phyloP scores from a whole-genome alignment of 2,329 filamentous ascomycete genomes.

The Fusarium sp. region DNA sequence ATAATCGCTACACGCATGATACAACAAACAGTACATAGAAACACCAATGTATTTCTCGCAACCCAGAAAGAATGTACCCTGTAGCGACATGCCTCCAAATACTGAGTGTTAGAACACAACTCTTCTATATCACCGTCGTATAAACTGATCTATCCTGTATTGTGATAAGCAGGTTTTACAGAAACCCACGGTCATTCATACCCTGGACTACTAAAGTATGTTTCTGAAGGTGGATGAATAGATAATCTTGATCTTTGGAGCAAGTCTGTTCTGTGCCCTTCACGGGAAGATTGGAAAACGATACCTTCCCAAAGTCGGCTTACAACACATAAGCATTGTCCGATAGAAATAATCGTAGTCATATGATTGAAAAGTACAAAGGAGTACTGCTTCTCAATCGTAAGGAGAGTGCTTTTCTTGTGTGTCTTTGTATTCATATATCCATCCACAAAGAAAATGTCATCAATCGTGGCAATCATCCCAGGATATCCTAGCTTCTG shows the following conservation, averaged over 20 bases:
- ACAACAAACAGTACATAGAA: not conserved
- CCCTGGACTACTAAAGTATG: not conserved
- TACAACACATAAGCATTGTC: not conserved
- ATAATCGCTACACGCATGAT: not conserved
- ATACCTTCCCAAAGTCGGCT: not conserved
- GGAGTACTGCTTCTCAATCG: not conserved
- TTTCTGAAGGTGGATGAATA: not conserved
- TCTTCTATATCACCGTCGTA: not conserved
- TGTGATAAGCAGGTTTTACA: not conserved
- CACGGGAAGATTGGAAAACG: not conserved
- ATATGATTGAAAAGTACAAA: not conserved
- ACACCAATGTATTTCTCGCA: not conserved
- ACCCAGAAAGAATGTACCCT: not conserved
- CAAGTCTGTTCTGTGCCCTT: not conserved
- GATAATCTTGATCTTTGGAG: not conserved
- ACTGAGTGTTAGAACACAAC: not conserved
- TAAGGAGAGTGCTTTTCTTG: not conserved
- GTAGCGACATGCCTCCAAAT: not conserved
- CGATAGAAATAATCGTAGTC: not conserved
- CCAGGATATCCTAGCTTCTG: conserved; percentile 13
- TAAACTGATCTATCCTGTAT: not conserved
- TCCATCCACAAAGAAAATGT: conserved; percentile 26
- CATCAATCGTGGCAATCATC: conserved; percentile 38
- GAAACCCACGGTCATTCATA: not conserved
- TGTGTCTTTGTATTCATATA: not conserved